Percentiles rank a stretch among this genome's conserved stretches.
phyloP scores from a whole-genome alignment of 1,139 yeast species.

The Eremothecium coryli region DNA sequence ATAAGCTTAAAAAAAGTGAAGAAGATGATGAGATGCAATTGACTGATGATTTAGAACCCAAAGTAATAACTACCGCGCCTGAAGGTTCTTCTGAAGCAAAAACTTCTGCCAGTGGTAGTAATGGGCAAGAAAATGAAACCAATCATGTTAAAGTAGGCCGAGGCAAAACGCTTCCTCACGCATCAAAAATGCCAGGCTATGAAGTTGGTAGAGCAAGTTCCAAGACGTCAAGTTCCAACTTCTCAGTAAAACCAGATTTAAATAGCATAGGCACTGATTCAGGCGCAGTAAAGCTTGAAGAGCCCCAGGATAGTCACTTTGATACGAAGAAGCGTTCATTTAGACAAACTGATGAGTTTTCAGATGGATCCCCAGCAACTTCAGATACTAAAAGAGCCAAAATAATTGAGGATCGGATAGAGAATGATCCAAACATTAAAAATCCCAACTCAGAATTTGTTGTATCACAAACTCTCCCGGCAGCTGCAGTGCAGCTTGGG shows the following conservation, averaged over 20 bases:
- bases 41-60: conserved; percentile 6
- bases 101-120: conserved; percentile 5
- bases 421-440: conserved; percentile 51
- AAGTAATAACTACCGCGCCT: conserved; percentile 11
- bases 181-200: background rate
- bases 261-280: background rate
- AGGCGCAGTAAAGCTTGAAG: background rate
- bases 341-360: conserved; percentile 6
- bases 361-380: background rate
- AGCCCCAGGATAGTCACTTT: background rate
- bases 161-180: background rate
- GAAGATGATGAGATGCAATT: background rate
- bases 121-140: background rate
- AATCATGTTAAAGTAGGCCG: background rate
- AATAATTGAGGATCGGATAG: conserved; percentile 30
- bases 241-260: background rate
- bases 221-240: background rate
- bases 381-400: conserved; percentile 11
- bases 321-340: conserved; percentile 8
- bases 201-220: background rate
- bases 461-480: conserved; percentile 59
- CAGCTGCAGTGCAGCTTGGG: conserved; percentile 58
- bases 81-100: background rate
- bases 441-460: conserved; percentile 78
- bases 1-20: conserved; percentile 11